Percentiles rank a stretch among this genome's conserved stretches.
These are phyloP conservation scores for Trichophaea hybrida DNA, from an alignment of 2,329 filamentous ascomycete genomes.

Conservation along the genomic window DNA sequence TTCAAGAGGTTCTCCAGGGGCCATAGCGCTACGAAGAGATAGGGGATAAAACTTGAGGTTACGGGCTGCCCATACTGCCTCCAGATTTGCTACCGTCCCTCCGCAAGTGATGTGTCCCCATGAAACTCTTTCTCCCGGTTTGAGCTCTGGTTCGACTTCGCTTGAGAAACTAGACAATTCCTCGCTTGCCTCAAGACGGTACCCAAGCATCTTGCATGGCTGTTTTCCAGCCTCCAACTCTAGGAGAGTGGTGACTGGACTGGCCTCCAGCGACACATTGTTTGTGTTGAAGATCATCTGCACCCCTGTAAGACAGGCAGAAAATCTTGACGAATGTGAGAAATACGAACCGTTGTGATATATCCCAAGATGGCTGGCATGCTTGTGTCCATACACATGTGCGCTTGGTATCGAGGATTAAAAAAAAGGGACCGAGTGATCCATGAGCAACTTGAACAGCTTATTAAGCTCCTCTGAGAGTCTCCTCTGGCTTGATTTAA, in stretches of 20 bases:
- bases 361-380: conserved; percentile 25
- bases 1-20: conserved; percentile 21
- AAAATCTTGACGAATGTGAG: too few relatives aligned
- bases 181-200: conserved; percentile 29
- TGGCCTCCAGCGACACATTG: conserved; percentile 37
- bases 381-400: conserved; percentile 32
- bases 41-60: conserved; percentile 39
- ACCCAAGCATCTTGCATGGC: conserved; percentile 36
- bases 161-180: neutral
- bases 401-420: conserved; percentile 36
- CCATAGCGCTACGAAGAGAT: conserved; percentile 30
- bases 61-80: conserved; percentile 37
- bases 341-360: conserved; percentile 31
- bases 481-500: conserved; percentile 29
- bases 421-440: conserved; percentile 36
- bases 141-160: neutral
- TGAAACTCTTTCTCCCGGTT: neutral
- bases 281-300: conserved; percentile 40
- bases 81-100: conserved; percentile 37
- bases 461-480: conserved; percentile 31
- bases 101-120: conserved; percentile 30
- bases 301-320: too few relatives aligned
- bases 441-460: conserved; percentile 32
- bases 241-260: conserved; percentile 35
- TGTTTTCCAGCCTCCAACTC: conserved; percentile 37